Base-by-base conservation (phyloP, 257 asterid genomes). In the Capsicum baccatum region DNA sequence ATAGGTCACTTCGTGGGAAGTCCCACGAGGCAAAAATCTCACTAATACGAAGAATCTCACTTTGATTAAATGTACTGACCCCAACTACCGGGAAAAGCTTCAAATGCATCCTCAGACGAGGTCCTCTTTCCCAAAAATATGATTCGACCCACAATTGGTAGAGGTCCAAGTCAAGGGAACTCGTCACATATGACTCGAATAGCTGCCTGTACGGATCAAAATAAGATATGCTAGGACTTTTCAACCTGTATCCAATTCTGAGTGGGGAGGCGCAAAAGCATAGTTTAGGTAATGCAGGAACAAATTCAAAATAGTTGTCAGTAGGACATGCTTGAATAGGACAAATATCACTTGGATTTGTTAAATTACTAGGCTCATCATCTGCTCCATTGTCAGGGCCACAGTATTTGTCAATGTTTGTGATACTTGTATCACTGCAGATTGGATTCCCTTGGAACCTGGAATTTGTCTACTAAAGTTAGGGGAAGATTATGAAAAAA, bases 241-340 rank as follows among this genome's bases (percentile, higher is more conserved):
- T 90, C 37, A 90, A 86, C 63, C 92, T 83, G 73, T 90, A 88
- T 81, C 92, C 91, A 50, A 90, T 88, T 87, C 89, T 83, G 79
- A 90, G 79, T 33, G 92, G 92, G 68, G 92, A 86, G 50, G 92
- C 90, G 84, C 92, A 90, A 76, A 87, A 90, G 91, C 92, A 90
- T 15, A 86, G 85, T 79, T 70, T 17, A 59, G 92, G 90, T 80
- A 90, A 86, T 35, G 74, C 88, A 13, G 88, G 87, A 52, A 84
- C 91, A 86, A 86, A 88, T 86, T 90, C 92, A 37, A 79, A 90
- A 76, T 87, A 84, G 79, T 87, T 86, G 79, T 86, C 90, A n/a
- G 80, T 80, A 1, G 91, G 92, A 80, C 92, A 90, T 79, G 86
- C 87, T 59, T 83, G 85, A 59, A 83, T 64, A 70, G 89, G 89